These are phyloP conservation scores for Botrytis elliptica DNA, from an alignment of 2,329 filamentous ascomycete species.

Conservation along the genomic window DNA sequence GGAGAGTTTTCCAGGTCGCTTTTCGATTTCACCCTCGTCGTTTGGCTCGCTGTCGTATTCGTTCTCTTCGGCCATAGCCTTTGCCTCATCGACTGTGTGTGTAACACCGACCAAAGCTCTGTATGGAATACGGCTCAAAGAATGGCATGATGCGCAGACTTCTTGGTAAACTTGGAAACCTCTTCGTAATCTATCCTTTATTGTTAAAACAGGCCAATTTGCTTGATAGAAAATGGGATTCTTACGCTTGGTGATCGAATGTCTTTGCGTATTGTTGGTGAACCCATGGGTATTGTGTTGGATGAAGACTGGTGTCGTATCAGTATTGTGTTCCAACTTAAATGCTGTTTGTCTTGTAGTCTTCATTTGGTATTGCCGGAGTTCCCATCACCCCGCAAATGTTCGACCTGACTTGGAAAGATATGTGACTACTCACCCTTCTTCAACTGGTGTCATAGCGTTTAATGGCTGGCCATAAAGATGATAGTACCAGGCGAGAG, in stretches of 20 bases:
- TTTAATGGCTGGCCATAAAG: slow-evolving; percentile 85
- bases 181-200: slow-evolving; percentile 77
- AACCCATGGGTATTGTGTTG: slow-evolving; percentile 93
- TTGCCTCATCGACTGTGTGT: slow-evolving; percentile 97
- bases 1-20: slow-evolving; percentile 96
- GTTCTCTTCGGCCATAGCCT: slow-evolving; percentile 94
- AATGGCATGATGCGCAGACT: slow-evolving; percentile 98
- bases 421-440: slow-evolving; percentile 71
- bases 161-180: slow-evolving; percentile 99
- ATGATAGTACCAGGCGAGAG: slow-evolving; percentile 96
- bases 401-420: background rate
- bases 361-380: slow-evolving; percentile 3
- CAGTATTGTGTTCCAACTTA: slow-evolving; percentile 12
- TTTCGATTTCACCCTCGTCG: slow-evolving; percentile 96
- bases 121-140: slow-evolving; percentile 90
- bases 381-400: slow-evolving; percentile 1
- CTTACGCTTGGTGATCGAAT: slow-evolving; percentile 95
- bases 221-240: slow-evolving; percentile 29
- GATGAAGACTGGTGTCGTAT: slow-evolving; percentile 67
- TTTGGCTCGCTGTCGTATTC: slow-evolving; percentile 99
- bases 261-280: slow-evolving; percentile 91
- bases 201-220: slow-evolving; percentile 15
- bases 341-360: slow-evolving; percentile 22
- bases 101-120: slow-evolving; percentile 84
- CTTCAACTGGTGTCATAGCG: slow-evolving; percentile 90